Conservation (phyloP, 345 rosid genomes). For the Euphorbia peplus region DNA sequence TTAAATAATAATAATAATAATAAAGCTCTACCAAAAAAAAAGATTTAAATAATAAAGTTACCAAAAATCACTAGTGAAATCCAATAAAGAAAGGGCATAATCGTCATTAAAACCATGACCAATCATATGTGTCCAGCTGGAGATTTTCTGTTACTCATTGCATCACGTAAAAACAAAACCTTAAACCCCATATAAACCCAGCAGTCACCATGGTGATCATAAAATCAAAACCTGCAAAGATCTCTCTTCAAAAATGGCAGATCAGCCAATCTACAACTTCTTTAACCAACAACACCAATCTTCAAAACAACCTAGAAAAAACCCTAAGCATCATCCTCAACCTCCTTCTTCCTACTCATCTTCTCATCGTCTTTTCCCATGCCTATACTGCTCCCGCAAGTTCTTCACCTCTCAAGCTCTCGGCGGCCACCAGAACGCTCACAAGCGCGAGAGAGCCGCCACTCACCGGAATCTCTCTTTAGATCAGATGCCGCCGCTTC, state of each 20-base stretch:
- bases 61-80: too few relatives aligned
- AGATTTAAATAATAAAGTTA: too few relatives aligned
- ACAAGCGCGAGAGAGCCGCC: too few relatives aligned
- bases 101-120: conserved; percentile 5
- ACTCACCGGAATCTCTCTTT: too few relatives aligned
- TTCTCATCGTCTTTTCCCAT: conserved; percentile 53
- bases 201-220: too few relatives aligned
- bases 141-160: too few relatives aligned
- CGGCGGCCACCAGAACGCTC: conserved; percentile 98
- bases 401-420: conserved; percentile 94
- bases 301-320: conserved; percentile 26
- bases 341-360: conserved; percentile 18
- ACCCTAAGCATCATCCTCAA: conserved; percentile 12
- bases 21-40: too few relatives aligned
- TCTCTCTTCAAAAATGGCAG: conserved; percentile 41
- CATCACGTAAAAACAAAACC: conserved; percentile 5
- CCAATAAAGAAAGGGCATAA: conserved; percentile 14
- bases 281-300: conserved; percentile 15
- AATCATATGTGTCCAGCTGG: conserved; percentile 12
- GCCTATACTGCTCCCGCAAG: conserved; percentile 85
- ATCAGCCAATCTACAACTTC: conserved; percentile 42
- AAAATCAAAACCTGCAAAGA: too few relatives aligned
- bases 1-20: too few relatives aligned
- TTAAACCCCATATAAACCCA: conserved; percentile 27
- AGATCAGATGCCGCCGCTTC: too few relatives aligned